Evolutionary conservation across 2,329 filamentous ascomycete species (phyloP), one percentile per base, ranked within the genome.

Genomic region (Davidsoniella virescens): DNA sequence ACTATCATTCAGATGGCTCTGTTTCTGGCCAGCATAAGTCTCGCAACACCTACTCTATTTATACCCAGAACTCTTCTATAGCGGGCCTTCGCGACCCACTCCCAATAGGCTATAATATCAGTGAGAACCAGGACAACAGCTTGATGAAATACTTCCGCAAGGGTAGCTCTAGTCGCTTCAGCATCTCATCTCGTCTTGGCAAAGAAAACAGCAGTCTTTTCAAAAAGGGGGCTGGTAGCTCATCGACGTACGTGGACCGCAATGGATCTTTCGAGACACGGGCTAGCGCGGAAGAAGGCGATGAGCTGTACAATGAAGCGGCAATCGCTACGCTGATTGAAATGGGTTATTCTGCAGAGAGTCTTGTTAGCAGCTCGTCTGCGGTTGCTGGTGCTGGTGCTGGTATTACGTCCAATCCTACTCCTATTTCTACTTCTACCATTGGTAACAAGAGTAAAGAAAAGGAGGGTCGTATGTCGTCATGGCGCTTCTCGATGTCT

Each of bases 141-240:
- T 65, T 80, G 56, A 67, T 71, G 59, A 75, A 79, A 60, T 67
- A 82, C 45, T 72, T 82, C 51, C 73, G 78, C 29, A 82, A 82
- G 64, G 75, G 77, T 46, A 80, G 75, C 60, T 77, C 76, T 5
- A 71, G 75, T 62, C 81, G 81, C 64, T 81, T 81, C 60, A 76
- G 75, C 60, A 65, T 80, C 53, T 71, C 76, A 10, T 76, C 75
- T 45, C 62, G 74, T 52, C 58, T 73, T 17, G 68, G 69, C 47
- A 81, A 76, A 57, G 71, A 74, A 44, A 69, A 70, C 25, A 65
- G 10, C 61, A 61, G 66, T 8, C 62, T 75, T 23, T 76, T 76
- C 56, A 77, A 80, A 66, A 80, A 78, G 57, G 73, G 72, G 2
- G 67, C 72, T 5, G 70, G 74, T 44, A 78, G 74, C 59, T 67